Percentiles rank a stretch among this genome's conserved stretches.
These are phyloP conservation scores for Lactarius akahatsu DNA, from an alignment of 768 basidiomycete genomes.

Conservation along the genomic window DNA sequence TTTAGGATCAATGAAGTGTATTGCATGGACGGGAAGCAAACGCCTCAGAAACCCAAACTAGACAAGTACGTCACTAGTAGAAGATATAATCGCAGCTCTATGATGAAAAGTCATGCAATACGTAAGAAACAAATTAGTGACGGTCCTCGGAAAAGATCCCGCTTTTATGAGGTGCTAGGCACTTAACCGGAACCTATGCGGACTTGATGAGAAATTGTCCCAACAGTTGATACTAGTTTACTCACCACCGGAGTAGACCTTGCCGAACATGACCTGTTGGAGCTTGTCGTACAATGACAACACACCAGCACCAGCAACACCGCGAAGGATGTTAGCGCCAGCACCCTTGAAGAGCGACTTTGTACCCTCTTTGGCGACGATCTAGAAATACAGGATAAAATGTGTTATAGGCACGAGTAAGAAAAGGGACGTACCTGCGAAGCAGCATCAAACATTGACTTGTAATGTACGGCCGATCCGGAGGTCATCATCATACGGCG, in stretches of 20 bases:
- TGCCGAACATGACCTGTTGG: slow-evolving; percentile 94
- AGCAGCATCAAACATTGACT: slow-evolving; percentile 97
- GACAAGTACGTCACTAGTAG: slow-evolving; percentile 28
- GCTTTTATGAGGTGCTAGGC: slow-evolving; percentile 28
- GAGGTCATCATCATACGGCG: slow-evolving; percentile 99
- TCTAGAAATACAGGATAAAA: slow-evolving; percentile 36
- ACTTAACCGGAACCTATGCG: slow-evolving; percentile 44
- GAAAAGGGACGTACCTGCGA: slow-evolving; percentile 46
- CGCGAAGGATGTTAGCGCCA: slow-evolving; percentile 89
- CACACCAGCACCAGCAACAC: slow-evolving; percentile 99
- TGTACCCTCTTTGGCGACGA: slow-evolving; percentile 91
- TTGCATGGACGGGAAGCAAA: slow-evolving; percentile 23
- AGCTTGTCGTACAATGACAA: slow-evolving; percentile 99
- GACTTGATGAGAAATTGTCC: neutral
- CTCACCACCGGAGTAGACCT: slow-evolving; percentile 96
- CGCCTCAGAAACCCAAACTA: slow-evolving; percentile 30
- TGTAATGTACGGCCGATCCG: slow-evolving; percentile 93
- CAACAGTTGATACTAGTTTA: slow-evolving; percentile 16
- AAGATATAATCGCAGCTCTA: slow-evolving; percentile 39
- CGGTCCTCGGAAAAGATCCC: slow-evolving; percentile 25
- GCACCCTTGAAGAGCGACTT: slow-evolving; percentile 99
- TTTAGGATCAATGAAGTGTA: slow-evolving; percentile 17
- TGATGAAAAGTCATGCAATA: slow-evolving; percentile 35
- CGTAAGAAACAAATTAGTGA: slow-evolving; percentile 36
- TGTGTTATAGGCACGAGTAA: no score